Conservation (phyloP, 495 filamentous ascomycete species). For the Penicillium robsamsonii region DNA sequence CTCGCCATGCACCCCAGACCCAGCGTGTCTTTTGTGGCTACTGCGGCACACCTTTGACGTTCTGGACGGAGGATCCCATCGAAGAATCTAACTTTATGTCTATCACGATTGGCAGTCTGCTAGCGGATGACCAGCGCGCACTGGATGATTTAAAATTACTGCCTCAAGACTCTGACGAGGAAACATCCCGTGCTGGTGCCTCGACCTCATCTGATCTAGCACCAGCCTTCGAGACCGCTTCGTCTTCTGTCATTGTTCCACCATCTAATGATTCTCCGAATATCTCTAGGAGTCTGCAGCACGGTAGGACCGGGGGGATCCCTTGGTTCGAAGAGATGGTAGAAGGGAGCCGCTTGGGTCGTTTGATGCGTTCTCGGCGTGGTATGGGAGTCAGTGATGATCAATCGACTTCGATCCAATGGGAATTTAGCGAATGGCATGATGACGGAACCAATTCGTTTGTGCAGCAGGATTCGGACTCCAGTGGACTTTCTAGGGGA, state of each 20-base stretch:
- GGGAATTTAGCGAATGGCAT: slow-evolving; percentile 80
- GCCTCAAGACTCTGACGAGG: slow-evolving; percentile 47
- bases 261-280: slow-evolving; percentile 16
- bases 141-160: slow-evolving; percentile 69
- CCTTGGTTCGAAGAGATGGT: slow-evolving; percentile 85
- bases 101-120: slow-evolving; percentile 69
- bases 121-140: slow-evolving; percentile 59
- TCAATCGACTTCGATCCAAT: slow-evolving; percentile 65
- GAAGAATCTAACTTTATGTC: slow-evolving; percentile 72
- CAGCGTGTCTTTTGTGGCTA: slow-evolving; percentile 85
- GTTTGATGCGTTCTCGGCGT: slow-evolving; percentile 59
- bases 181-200: slow-evolving; percentile 28
- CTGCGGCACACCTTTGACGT: slow-evolving; percentile 78
- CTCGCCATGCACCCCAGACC: slow-evolving; percentile 53
- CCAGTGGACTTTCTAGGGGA: slow-evolving; percentile 20
- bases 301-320: slow-evolving; percentile 49
- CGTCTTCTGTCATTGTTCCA: slow-evolving; percentile 26
- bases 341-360: slow-evolving; percentile 67
- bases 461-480: slow-evolving; percentile 19
- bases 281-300: slow-evolving; percentile 30
- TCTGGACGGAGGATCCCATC: slow-evolving; percentile 70
- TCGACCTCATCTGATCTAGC: slow-evolving; percentile 8
- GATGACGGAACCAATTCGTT: slow-evolving; percentile 49
- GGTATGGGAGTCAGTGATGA: slow-evolving; percentile 52
- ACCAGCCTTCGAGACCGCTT: slow-evolving; percentile 5